These are phyloP conservation scores for Hyphopichia homilentoma DNA, from an alignment of 805 yeast species.

Conservation along the genomic window DNA sequence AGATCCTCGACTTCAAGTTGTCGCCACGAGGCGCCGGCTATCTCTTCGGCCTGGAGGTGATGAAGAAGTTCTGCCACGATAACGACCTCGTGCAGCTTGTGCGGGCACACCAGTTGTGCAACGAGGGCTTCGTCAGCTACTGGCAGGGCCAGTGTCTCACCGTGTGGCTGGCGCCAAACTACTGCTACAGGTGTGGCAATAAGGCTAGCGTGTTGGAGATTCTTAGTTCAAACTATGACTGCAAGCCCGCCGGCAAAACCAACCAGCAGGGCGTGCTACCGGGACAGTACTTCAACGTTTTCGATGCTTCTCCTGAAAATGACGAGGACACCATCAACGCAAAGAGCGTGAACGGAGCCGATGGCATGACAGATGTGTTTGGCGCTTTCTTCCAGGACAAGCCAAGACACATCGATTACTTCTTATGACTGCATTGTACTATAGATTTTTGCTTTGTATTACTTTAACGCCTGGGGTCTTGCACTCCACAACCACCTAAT, in stretches of 20 bases:
- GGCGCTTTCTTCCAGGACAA: slow-evolving; percentile 25
- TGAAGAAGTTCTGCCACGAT: slow-evolving; percentile 74
- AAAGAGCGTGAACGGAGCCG: slow-evolving; percentile 34
- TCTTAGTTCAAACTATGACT: slow-evolving; percentile 42
- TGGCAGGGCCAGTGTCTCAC: slow-evolving; percentile 91
- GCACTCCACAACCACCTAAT: no score
- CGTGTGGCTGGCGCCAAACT: slow-evolving; percentile 98
- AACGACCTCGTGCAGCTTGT: slow-evolving; percentile 78
- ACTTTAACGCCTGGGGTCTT: no score
- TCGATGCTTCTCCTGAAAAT: slow-evolving; percentile 96
- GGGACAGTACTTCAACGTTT: slow-evolving; percentile 81
- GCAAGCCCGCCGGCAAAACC: slow-evolving; percentile 9
- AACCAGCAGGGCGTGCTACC: slow-evolving; percentile 27
- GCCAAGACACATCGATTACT: slow-evolving; percentile 47
- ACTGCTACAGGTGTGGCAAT: slow-evolving; percentile 95
- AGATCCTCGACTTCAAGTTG: slow-evolving; percentile 71
- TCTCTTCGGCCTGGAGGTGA: slow-evolving; percentile 89
- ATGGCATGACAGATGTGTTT: slow-evolving; percentile 18
- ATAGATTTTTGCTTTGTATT: no score
- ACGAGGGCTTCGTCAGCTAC: slow-evolving; percentile 90
- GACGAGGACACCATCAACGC: slow-evolving; percentile 51
- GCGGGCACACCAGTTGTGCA: slow-evolving; percentile 95
- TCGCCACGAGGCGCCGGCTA: slow-evolving; percentile 98
- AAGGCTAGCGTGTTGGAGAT: slow-evolving; percentile 96
- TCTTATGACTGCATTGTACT: slow-evolving; percentile 31